Evolutionary conservation across 495 filamentous ascomycete species (phyloP), one percentile per base, ranked within the genome.

Genomic region (Penicillium taxi): DNA sequence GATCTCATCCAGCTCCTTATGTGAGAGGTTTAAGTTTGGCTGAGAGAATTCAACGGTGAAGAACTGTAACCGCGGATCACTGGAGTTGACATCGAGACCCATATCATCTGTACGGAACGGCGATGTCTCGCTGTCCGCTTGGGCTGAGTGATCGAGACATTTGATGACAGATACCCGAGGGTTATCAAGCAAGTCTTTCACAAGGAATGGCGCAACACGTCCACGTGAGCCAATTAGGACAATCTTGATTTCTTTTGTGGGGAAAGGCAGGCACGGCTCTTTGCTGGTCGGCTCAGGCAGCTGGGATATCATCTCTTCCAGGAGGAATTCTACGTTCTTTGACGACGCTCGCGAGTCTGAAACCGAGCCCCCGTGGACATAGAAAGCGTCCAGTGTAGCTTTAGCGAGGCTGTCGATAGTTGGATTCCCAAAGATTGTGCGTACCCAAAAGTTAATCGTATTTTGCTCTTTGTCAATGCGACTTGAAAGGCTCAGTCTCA

Each of bases 11-110:
- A 67, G 69, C 0, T 47, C 41, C 1, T 53, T 50, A 8, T 43
- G 23, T 6, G 40, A 41, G 5, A 77, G 51, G 2, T 68, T 68
- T 21, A 78, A 53, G 12, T 66, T 53, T 3, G 51, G 48, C 1
- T 50, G 50, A 5, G 63, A 65, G 39, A 75, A 47, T 38, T 77
- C 69, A 9, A 58, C 64, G 2, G 39, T 26, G 1, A 42, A 21
- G 12, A 48, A 48, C 12, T 44, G 34, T 17, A 48, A 20, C 1
- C 40, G 35, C 9, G 39, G 13, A 7, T 44, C 23, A 4, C 24
- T 39, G 15, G 38, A 11, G 24, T 48, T 34, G 5, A 48, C 16
- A 13, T 31, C 32, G 8, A 48, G 20, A 5, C 17, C 26, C 7
- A 43, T 28, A 22, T 43, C 45, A 23, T 42, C 29, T 6, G 18